phyloP scores from a whole-genome alignment of 768 basidiomycete species.

The Tylopilus sp. region DNA sequence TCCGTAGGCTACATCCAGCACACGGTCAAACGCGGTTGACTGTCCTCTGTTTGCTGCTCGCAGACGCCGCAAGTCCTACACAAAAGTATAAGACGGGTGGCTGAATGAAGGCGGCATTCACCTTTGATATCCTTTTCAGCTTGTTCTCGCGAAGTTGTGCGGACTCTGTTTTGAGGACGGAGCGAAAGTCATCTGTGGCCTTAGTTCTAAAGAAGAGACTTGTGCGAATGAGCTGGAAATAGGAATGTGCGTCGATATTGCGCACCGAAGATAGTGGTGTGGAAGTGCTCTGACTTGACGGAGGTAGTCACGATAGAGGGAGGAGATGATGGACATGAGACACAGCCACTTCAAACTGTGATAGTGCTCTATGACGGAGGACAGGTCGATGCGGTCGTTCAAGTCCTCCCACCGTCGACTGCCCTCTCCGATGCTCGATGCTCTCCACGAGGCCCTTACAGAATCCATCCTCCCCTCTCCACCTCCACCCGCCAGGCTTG shows the following conservation, averaged over 20 bases:
- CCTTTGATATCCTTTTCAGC: constrained; percentile 51
- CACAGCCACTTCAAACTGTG: constrained; percentile 20
- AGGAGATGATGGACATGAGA: constrained; percentile 9
- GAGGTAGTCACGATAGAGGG: constrained; percentile 39
- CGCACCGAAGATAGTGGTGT: constrained; percentile 45
- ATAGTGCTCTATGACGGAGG: constrained; percentile 8
- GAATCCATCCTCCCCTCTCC: constrained; percentile 38
- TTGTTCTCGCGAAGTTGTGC: constrained; percentile 35
- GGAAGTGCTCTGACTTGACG: constrained; percentile 43
- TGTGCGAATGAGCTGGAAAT: constrained; percentile 3
- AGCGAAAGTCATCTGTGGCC: constrained; percentile 54
- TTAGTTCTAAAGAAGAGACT: constrained; percentile 68
- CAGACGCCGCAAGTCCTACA: constrained; percentile 53
- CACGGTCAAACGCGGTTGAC: constrained; percentile 46
- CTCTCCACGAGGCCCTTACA: constrained; percentile 44
- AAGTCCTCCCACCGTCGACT: constrained; percentile 11
- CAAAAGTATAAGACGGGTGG: background rate
- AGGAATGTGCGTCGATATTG: background rate
- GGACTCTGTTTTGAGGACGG: constrained; percentile 37
- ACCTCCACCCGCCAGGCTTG: constrained; percentile 43
- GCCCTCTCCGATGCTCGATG: constrained; percentile 32
- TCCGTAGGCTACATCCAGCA: constrained; percentile 73
- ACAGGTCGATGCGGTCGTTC: constrained; percentile 11
- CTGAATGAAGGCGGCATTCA: constrained; percentile 15
- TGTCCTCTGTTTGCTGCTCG: constrained; percentile 52